Conservation (phyloP, 768 basidiomycete genomes). For the Tephrocybe sp. region DNA sequence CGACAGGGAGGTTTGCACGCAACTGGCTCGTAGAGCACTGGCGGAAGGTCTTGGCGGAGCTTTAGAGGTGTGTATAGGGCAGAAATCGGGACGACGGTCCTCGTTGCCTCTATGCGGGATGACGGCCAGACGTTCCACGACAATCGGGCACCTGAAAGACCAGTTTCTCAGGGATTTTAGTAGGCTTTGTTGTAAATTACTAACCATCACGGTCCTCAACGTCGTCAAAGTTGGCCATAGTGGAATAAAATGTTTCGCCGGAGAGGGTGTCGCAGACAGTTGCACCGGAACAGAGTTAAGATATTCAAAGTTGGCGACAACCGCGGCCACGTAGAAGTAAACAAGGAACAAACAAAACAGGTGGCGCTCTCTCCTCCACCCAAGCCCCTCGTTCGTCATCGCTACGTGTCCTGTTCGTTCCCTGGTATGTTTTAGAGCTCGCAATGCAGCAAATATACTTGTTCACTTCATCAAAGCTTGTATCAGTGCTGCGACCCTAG, state of each 20-base stretch:
- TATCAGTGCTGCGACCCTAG: too few species aligned
- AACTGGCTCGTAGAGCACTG: constrained; percentile 96
- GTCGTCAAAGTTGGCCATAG: constrained; percentile 89
- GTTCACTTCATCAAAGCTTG: too few species aligned
- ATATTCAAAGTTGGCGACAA: constrained; percentile 17
- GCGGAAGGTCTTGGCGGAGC: constrained; percentile 89
- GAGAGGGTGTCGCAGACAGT: constrained; percentile 41
- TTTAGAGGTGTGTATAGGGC: constrained; percentile 96
- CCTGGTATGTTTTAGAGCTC: not conserved
- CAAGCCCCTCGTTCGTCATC: not conserved
- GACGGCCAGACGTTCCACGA: constrained; percentile 99
- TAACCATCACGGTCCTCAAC: constrained; percentile 95
- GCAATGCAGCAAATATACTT: too few species aligned
- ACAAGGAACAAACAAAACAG: constrained; percentile 29
- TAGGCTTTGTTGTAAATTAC: constrained; percentile 24
- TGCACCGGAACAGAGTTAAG: constrained; percentile 25
- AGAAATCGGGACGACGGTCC: constrained; percentile 98
- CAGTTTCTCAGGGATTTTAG: not conserved
- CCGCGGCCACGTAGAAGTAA: constrained; percentile 37
- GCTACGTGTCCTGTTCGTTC: not conserved
- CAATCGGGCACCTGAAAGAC: constrained; percentile 74
- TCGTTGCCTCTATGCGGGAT: constrained; percentile 95
- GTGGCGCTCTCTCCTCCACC: constrained; percentile 17
- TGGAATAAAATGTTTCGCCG: constrained; percentile 27
- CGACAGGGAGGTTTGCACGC: constrained; percentile 98